A percentile compares a stretch with the other conserved stretches of the same genome.
These are phyloP conservation scores for Xylariomycetidae sp. DNA, from an alignment of 2,329 filamentous ascomycete species.

Conservation along the genomic window DNA sequence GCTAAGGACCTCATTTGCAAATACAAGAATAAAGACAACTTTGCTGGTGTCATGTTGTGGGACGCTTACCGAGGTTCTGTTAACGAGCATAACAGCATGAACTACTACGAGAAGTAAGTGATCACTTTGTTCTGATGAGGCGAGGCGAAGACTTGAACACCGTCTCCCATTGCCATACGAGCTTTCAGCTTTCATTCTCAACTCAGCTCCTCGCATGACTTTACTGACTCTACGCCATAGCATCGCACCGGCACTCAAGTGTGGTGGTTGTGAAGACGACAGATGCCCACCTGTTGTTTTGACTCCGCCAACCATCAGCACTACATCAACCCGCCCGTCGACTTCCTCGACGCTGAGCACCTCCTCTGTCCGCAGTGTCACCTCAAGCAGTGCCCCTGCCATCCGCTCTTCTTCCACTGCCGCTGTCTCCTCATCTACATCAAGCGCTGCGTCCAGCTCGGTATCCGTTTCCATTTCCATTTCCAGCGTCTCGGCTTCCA, in stretches of 20 bases:
- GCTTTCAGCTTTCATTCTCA: no score
- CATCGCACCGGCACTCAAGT: constrained; percentile 32
- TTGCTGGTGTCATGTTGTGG: constrained; percentile 44
- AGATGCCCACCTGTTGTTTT: constrained; percentile 8
- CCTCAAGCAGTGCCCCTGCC: not conserved
- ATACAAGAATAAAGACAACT: constrained; percentile 30
- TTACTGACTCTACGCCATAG: no score
- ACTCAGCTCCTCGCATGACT: no score
- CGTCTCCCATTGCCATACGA: no score
- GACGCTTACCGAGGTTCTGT: constrained; percentile 37
- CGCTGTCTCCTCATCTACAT: not conserved
- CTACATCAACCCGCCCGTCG: not conserved
- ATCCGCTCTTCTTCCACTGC: not conserved
- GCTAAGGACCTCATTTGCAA: constrained; percentile 35
- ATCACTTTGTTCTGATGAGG: no score
- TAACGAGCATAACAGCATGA: no score
- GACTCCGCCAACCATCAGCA: constrained; percentile 8
- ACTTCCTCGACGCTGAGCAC: constrained; percentile 4
- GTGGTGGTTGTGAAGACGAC: constrained; percentile 29
- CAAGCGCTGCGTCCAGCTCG: not conserved
- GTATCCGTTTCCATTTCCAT: not conserved
- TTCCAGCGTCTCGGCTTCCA: not conserved
- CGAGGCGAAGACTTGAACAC: no score
- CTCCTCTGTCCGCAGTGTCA: not conserved
- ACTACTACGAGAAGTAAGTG: constrained; percentile 34